phyloP scores from a whole-genome alignment of 2,329 filamentous ascomycete genomes.

The Cryphonectria radicalis region DNA sequence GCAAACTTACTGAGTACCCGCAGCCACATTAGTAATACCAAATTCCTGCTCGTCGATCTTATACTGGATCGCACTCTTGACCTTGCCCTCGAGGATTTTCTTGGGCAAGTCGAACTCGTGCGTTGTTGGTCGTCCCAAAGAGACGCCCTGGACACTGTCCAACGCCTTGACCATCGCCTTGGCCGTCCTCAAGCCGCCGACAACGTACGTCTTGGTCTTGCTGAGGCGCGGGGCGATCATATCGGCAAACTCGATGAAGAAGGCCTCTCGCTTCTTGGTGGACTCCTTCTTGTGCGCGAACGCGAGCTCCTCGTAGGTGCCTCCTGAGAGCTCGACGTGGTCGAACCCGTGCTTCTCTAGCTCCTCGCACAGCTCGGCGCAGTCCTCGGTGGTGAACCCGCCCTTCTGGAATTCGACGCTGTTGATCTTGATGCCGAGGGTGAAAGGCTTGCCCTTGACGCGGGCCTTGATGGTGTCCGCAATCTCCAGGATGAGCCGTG shows the following conservation, averaged over 20 bases:
- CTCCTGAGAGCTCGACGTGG: slow-evolving; percentile 63
- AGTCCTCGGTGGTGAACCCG: slow-evolving; percentile 56
- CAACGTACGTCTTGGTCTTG: slow-evolving; percentile 57
- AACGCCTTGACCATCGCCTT: slow-evolving; percentile 59
- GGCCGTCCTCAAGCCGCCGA: slow-evolving; percentile 56
- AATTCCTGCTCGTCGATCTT: slow-evolving; percentile 54
- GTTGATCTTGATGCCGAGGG: slow-evolving; percentile 63
- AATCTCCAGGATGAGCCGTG: slow-evolving; percentile 51
- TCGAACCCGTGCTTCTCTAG: slow-evolving; percentile 56
- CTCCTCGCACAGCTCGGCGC: slow-evolving; percentile 49
- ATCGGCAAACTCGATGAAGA: slow-evolving; percentile 62
- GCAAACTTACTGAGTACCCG: slow-evolving; percentile 27
- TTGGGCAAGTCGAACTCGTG: slow-evolving; percentile 52
- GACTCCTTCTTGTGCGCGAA: slow-evolving; percentile 57
- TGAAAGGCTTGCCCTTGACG: slow-evolving; percentile 41
- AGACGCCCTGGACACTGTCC: slow-evolving; percentile 58
- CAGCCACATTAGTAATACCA: slow-evolving; percentile 22
- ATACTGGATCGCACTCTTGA: slow-evolving; percentile 53
- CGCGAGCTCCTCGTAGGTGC: slow-evolving; percentile 59
- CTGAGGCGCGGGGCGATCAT: slow-evolving; percentile 49
- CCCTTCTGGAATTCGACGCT: slow-evolving; percentile 58
- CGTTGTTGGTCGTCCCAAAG: slow-evolving; percentile 55
- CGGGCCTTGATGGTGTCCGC: slow-evolving; percentile 42
- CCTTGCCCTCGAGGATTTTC: slow-evolving; percentile 50
- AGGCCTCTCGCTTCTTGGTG: slow-evolving; percentile 58